Evolutionary conservation across 768 basidiomycete species (phyloP).

Genomic region (Boletus pseudo-olivaceus): DNA sequence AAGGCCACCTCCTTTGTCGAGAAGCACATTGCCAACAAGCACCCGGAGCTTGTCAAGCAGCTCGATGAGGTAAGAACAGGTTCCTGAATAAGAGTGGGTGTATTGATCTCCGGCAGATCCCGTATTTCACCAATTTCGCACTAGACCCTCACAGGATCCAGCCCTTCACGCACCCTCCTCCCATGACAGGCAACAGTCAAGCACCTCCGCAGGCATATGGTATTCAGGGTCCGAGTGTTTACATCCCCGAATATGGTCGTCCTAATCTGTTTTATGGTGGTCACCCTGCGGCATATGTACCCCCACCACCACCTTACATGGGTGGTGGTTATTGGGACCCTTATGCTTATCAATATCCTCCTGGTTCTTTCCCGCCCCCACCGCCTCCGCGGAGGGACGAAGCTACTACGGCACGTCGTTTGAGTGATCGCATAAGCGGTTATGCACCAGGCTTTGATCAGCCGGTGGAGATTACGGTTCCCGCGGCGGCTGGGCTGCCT

Average conservation of each 20-base stretch:
- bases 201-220: conserved; percentile 86
- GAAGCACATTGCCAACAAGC: conserved; percentile 96
- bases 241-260: conserved; percentile 44
- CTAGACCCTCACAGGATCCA: conserved; percentile 93
- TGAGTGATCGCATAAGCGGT: conserved; percentile 81
- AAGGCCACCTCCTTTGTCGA: conserved; percentile 96
- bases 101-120: conserved; percentile 49
- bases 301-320: conserved; percentile 39
- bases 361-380: conserved; percentile 34
- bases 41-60: conserved; percentile 76
- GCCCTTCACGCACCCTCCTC: conserved; percentile 78
- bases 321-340: conserved; percentile 44
- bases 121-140: conserved; percentile 94
- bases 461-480: conserved; percentile 42
- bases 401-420: conserved; percentile 52
- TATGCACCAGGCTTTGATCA: conserved; percentile 53
- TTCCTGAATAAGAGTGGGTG: conserved; percentile 4
- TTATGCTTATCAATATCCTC: conserved; percentile 40
- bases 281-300: conserved; percentile 33
- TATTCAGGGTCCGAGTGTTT: conserved; percentile 57
- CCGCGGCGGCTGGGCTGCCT: conserved; percentile 71
- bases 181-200: conserved; percentile 61
- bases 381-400: conserved; percentile 55
- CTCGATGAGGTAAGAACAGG: conserved; percentile 72
- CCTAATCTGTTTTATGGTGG: conserved; percentile 39